phyloP scores from a whole-genome alignment of 805 yeast species.

The Spathaspora sp. region DNA sequence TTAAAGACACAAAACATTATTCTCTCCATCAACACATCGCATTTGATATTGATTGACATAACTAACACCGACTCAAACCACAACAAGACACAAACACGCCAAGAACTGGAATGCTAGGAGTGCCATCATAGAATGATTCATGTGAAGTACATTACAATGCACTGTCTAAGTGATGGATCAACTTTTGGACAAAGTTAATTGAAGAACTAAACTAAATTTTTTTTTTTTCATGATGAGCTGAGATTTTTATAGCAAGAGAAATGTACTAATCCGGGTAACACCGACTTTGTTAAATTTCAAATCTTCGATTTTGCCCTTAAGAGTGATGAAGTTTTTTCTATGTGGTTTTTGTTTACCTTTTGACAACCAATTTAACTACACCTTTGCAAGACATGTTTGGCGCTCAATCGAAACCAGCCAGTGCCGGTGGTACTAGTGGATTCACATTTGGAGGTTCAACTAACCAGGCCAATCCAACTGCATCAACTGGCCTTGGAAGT shows the following conservation, averaged over 20 bases:
- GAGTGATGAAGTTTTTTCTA: not conserved
- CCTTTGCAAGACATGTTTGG: constrained; percentile 8
- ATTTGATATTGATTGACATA: constrained; percentile 12
- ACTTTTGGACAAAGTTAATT: constrained; percentile 63
- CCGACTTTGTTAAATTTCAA: not conserved
- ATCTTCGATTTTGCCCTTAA: not conserved
- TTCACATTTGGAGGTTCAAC: not conserved
- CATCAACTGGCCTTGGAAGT: constrained; percentile 2
- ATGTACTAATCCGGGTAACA: not conserved
- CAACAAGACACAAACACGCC: constrained; percentile 10
- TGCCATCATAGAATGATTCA: constrained; percentile 10
- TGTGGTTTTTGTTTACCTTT: not conserved
- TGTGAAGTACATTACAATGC: constrained; percentile 31
- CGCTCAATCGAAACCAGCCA: constrained; percentile 1
- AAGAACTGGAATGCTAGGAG: constrained; percentile 25
- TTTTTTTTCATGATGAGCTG: not conserved
- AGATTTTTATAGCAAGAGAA: not conserved
- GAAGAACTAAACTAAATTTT: constrained; percentile 12
- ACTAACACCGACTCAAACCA: not conserved
- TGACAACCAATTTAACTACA: not conserved
- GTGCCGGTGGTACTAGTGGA: not conserved
- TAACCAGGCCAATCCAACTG: not conserved
- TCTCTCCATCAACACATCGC: constrained; percentile 50
- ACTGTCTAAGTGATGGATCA: constrained; percentile 69
- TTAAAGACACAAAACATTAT: constrained; percentile 32